phyloP scores from a whole-genome alignment of 106 monocot species.

The Dioscorea zingiberensis region DNA sequence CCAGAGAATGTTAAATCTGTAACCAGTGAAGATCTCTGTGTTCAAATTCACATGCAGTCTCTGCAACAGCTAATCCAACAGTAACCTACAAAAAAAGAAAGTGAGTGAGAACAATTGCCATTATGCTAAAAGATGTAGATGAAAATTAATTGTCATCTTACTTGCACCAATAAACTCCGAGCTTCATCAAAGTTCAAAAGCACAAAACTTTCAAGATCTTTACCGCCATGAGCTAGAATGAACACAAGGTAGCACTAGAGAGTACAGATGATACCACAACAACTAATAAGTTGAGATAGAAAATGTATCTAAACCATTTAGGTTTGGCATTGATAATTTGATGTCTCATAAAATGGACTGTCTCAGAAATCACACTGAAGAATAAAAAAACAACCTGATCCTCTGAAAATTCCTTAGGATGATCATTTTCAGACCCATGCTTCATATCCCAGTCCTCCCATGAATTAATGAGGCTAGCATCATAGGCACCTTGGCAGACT shows the following conservation, averaged over 20 bases:
- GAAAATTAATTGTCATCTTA: conserved; percentile 7
- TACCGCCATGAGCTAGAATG: conserved; percentile 91
- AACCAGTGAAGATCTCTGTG: conserved; percentile 98
- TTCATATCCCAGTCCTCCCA: conserved; percentile 93
- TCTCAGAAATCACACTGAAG: background rate
- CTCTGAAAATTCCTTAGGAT: conserved; percentile 75
- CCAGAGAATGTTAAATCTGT: background rate
- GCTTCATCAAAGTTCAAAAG: conserved; percentile 78
- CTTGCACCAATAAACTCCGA: conserved; percentile 79
- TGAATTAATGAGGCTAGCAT: conserved; percentile 45
- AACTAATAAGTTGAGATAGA: no score
- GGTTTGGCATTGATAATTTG: no score
- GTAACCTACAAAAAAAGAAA: conserved; percentile 46
- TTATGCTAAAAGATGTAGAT: background rate
- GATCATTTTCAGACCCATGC: conserved; percentile 87
- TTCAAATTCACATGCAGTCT: conserved; percentile 93
- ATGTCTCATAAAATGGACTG: no score
- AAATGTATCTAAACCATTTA: no score
- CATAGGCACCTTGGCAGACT: conserved; percentile 78
- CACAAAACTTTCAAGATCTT: conserved; percentile 90
- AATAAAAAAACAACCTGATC: conserved; percentile 43
- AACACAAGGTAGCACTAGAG: conserved; percentile 84
- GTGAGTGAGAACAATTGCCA: conserved; percentile 1
- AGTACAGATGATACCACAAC: background rate
- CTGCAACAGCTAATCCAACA: conserved; percentile 85